These are phyloP conservation scores for Penicillium goetzii DNA, from an alignment of 495 filamentous ascomycete species.

Conservation along the genomic window DNA sequence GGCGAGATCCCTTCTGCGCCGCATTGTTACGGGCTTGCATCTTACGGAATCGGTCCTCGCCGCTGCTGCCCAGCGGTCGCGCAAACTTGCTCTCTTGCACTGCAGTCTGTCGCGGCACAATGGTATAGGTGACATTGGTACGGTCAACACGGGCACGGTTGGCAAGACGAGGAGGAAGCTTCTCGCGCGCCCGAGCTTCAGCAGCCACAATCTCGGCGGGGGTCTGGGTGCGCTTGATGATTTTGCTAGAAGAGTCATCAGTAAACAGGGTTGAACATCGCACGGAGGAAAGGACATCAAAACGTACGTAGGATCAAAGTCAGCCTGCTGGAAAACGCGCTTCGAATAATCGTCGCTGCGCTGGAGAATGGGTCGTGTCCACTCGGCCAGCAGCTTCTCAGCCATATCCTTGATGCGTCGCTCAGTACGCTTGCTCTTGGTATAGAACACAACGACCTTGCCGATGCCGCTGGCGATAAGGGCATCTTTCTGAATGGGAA, in stretches of 20 bases:
- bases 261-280: constrained; percentile 15
- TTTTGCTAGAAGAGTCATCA: constrained; percentile 42
- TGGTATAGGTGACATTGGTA: constrained; percentile 75
- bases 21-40: constrained; percentile 74
- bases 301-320: constrained; percentile 61
- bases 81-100: constrained; percentile 55
- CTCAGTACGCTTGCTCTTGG: constrained; percentile 86
- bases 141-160: constrained; percentile 75
- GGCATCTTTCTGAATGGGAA: constrained; percentile 88
- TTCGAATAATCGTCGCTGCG: constrained; percentile 91
- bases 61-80: constrained; percentile 71
- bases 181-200: constrained; percentile 67
- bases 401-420: constrained; percentile 88
- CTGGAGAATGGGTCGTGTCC: constrained; percentile 95
- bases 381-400: constrained; percentile 86
- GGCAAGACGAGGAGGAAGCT: constrained; percentile 67
- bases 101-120: constrained; percentile 69
- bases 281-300: neutral
- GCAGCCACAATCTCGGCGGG: constrained; percentile 58
- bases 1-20: constrained; percentile 51
- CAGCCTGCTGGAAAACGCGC: constrained; percentile 60
- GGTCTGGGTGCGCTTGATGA: constrained; percentile 50
- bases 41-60: constrained; percentile 79
- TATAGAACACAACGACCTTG: constrained; percentile 95
- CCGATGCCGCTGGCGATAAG: constrained; percentile 91